These are phyloP conservation scores for Acer negundo DNA, from an alignment of 345 rosid genomes.

Conservation along the genomic window DNA sequence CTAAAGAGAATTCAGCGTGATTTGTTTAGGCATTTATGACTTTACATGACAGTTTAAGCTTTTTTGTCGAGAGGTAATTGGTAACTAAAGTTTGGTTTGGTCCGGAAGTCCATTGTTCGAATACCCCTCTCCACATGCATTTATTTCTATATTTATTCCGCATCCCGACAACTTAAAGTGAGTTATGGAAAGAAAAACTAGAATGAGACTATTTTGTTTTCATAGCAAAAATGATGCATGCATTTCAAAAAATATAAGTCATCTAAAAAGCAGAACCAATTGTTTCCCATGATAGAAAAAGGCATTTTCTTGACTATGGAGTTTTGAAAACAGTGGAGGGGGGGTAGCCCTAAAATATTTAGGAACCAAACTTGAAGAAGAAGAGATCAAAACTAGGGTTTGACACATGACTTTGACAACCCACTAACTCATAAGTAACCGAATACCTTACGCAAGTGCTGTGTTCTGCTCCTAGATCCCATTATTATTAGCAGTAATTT, in stretches of 20 bases:
- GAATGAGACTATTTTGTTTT: background rate
- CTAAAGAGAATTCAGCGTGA: no score
- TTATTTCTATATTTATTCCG: no score
- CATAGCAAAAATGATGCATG: background rate
- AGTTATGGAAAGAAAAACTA: background rate
- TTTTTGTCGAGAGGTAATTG: no score
- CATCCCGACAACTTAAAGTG: background rate
- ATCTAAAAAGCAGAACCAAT: background rate
- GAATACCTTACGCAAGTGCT: constrained; percentile 15
- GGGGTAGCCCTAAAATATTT: background rate
- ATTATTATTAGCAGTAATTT: background rate
- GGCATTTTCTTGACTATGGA: background rate
- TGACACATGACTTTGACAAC: constrained; percentile 11
- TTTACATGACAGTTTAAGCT: no score
- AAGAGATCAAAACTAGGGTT: background rate
- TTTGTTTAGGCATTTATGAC: no score
- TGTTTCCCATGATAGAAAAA: background rate
- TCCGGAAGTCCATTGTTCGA: no score
- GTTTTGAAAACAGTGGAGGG: background rate
- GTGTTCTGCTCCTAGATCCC: background rate
- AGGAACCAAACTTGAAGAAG: background rate
- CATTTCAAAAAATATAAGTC: background rate
- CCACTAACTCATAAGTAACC: constrained; percentile 8
- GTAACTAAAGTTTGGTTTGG: no score
- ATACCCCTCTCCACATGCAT: no score